Base-by-base conservation (phyloP, 306 rosid genomes). In the Quillaja saponaria region DNA sequence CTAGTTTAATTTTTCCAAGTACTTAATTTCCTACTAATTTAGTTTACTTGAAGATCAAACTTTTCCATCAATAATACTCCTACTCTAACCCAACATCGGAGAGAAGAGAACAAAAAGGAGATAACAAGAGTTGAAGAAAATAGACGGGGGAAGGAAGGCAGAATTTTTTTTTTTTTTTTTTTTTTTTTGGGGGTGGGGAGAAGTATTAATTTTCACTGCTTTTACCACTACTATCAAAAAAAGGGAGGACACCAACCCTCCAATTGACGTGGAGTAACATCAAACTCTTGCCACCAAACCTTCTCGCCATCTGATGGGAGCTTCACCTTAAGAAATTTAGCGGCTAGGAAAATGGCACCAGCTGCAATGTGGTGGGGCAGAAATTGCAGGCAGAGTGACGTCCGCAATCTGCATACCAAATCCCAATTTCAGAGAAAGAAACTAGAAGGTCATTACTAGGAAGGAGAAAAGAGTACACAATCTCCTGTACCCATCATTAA, bases 281-380 rank as follows among this genome's bases (percentile, higher is more conserved):
- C 98, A 74, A 92, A 86, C 81, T 92, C 98, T 78, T 88, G 98
- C 98, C 98, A 92, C 98, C 98, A 92, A 64, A 88, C 90, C 88
- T 85, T 92, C 85, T 92, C 98, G 63, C 98, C 98, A 72, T 92
- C 96, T 34, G 95, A 81, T n/a, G 98, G 98, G 65, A 92, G 96
- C 78, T 89, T 89, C 71, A 92, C 99, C 81, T 88, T 89, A 51
- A 92, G 94, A 78, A 92, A 88, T 80, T 89, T 92, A 78, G 99
- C 99, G 62, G 99, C 99, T 58, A 92, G 99, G 72, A 88, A 92
- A 79, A 92, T 86, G 76, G 99, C 99, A 81, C 99, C 99, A 61
- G 99, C 99, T 53, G 99, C 96, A 55, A 89, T 89, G 77, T 88
- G 99, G 57, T 92, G 96, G 33, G 99, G 99, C 87, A 76, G 84